Base-by-base conservation (phyloP, 1,284 basidiomycete species). In the Leccinum variabile region DNA sequence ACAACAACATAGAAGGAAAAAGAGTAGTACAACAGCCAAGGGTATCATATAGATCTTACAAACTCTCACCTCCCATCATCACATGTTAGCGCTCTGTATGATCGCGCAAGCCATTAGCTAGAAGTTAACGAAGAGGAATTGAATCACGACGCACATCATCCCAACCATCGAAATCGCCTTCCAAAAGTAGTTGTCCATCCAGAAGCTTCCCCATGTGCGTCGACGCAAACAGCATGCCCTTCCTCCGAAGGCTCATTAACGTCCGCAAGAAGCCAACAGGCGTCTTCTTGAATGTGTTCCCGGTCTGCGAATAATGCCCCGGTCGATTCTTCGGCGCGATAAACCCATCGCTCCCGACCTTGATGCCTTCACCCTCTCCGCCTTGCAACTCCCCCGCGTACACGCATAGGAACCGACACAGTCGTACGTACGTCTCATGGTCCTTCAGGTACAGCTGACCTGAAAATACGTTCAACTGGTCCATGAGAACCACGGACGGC, bases 151-250 rank as follows among this genome's bases (percentile, higher is more conserved):
- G 32, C 14, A 69, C 60, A 16, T 25, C 32, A 16, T 63, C 59
- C 37, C n/a, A 0, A 1, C n/a, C 52, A 25, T 54, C 22, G 22
- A 75, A 75, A 54, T 79, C 75, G 3, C 22, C 66, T 25, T 67
- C 49, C 0, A 59, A 64, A 30, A 82, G 67, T 1, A 66, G 28
- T 13, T 66, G 69, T 11, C 73, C 77, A 37, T 75, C 68, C 35
- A 84, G 56, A 32, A 84, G 66, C 49, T 75, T 76, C 5, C 82
- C 82, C 63, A 83, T 65, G 61, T 82, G 80, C 0, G 82, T 81
- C 18, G 63, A 57, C 5, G 60, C 53, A 62, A 75, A 82, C 1
- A 70, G 65, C 68, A 75, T 71, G 1, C 81, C 82, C 58, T 80
- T 82, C 63, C 81, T 70, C n/a, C 82, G 71, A 41, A 77, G 63